These are phyloP conservation scores for Gypsophila paniculata DNA, from an alignment of 179 eudicot genomes.

Conservation along the genomic window DNA sequence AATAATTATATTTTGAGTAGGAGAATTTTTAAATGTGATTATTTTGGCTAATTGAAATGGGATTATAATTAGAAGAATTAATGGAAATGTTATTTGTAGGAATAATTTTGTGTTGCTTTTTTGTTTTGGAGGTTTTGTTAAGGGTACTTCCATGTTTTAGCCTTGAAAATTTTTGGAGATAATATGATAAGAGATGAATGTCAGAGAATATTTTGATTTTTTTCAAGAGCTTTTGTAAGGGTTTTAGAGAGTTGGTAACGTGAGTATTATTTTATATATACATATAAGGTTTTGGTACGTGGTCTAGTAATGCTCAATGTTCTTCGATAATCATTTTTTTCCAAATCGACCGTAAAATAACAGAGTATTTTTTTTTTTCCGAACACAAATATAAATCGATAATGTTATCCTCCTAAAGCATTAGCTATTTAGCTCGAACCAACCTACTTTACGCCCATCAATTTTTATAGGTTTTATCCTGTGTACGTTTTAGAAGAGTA, in stretches of 20 bases:
- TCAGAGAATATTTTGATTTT: not conserved
- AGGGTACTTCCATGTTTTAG: conserved; percentile 2
- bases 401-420: too few species aligned
- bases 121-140: conserved; percentile 18
- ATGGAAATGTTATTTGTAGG: conserved; percentile 30
- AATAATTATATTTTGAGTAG: not conserved
- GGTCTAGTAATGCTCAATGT: not conserved
- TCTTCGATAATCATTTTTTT: not conserved
- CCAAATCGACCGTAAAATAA: not conserved
- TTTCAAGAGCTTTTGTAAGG: not conserved
- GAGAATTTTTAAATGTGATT: conserved; percentile 11
- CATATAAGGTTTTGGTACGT: conserved; percentile 9
- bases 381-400: too few species aligned
- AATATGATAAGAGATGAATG: not conserved
- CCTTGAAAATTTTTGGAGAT: not conserved
- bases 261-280: not conserved
- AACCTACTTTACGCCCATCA: too few species aligned
- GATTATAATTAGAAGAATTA: conserved; percentile 27
- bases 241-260: not conserved
- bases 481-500: too few species aligned
- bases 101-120: conserved; percentile 27
- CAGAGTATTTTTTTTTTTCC: too few species aligned
- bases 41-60: conserved; percentile 29
- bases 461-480: too few species aligned
- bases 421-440: too few species aligned